A percentile compares a stretch with the other conserved stretches of the same genome.
These are phyloP conservation scores for Trametopsis cervina DNA, from an alignment of 768 basidiomycete genomes.

Conservation along the genomic window DNA sequence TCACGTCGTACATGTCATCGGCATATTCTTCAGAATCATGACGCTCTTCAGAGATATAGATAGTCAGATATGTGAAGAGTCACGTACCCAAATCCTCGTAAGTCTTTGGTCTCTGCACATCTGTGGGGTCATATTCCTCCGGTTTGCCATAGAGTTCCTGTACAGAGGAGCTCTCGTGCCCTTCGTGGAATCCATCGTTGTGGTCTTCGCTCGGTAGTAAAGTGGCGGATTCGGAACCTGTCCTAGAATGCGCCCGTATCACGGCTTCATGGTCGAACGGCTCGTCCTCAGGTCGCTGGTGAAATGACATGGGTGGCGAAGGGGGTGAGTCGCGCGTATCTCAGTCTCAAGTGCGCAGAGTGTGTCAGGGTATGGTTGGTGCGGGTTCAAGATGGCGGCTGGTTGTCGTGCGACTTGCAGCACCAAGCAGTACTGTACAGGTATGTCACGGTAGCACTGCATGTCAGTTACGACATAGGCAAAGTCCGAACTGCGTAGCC, in stretches of 20 bases:
- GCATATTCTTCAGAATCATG: conserved; percentile 62
- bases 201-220: conserved; percentile 7
- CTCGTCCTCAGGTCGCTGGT: conserved; percentile 9
- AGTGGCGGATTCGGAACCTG: conserved; percentile 6
- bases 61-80: not conserved
- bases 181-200: not conserved
- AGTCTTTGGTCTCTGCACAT: conserved; percentile 1
- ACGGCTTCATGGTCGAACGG: conserved; percentile 11
- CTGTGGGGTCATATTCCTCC: not conserved
- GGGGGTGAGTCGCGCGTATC: not conserved
- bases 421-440: no score
- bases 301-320: conserved; percentile 1
- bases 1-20: conserved; percentile 30
- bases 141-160: not conserved
- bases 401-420: no score
- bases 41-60: no score
- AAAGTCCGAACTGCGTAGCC: no score
- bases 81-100: conserved; percentile 10
- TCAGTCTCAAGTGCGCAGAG: no score
- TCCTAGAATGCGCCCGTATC: conserved; percentile 4
- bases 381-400: no score
- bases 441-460: no score
- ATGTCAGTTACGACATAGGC: no score
- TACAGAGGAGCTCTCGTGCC: not conserved
- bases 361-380: no score